Evolutionary conservation across 208 protist genomes (phyloP), one percentile per base, ranked within the genome.

Genomic region (Acanthamoeba castellanii): DNA sequence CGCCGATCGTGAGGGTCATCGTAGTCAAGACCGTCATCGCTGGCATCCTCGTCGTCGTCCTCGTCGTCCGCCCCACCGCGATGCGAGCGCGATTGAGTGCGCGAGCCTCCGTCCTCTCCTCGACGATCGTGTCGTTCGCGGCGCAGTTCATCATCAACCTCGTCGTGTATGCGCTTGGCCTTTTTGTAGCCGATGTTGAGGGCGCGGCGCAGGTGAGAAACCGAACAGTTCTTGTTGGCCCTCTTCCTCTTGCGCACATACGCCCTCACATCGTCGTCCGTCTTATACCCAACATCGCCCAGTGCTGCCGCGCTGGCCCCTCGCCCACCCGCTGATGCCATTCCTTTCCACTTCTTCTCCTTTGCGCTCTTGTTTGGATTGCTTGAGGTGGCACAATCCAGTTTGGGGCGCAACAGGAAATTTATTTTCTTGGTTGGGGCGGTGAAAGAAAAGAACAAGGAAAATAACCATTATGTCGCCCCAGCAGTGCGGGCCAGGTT

Each of bases 111-210:
- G 32, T 45, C 68, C 68, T 22, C 30, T 50, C 47, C 22, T 22
- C 45, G 72, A 20, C 30, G 72, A n/a, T 50, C 72, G n/a, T 50
- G 34, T 25, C 72, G 72, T 30, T 82, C 72, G 16, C 72, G 72
- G n/a, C 72, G 76, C 34, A 85, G 76, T 32, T 85, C 76, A 42
- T 85, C 76, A 8, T 85, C 76, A 1, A 85, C 76, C 22, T 85
- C 76, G 47, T 85, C 76, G 76, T 85, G 76, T 34, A 85, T 85
- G 47, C 76, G 76, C 47, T 85, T 85, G 42, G 76, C 76, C 76
- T 85, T 85, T 57, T 85, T 85, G 76, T 85, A 85, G 30, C 76
- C 76, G 16, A 85, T 85, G 76, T 85, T 85, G 45, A 85, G 76
- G 47, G 76, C 76, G 11, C 76, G 34, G 42, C 76, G 76, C 76